Base-by-base conservation (phyloP, 2,329 filamentous ascomycete species). In the Cladosporium sp. region DNA sequence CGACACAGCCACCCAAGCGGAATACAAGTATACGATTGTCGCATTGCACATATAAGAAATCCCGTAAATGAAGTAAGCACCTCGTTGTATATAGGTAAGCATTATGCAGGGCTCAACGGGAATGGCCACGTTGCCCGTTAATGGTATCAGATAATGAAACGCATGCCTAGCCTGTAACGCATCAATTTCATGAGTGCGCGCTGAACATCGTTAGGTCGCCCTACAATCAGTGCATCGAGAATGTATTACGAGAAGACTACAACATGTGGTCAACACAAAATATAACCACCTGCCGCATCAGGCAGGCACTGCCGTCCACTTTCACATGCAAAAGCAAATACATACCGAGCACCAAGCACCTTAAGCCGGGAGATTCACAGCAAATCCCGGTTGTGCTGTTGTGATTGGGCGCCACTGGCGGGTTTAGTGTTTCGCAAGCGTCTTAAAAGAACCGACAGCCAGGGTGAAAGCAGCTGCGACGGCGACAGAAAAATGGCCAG, bases 351-450 rank as follows among this genome's bases (percentile, higher is more conserved):
- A 41, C 36, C 59, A 28, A 51, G 59, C 59, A 62, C 59, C 21
- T 32, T 38, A 32, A 62, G 59, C 32, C 41, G 47, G 2, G 21
- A 55, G 44, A 41, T 55, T 34, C 60, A 28, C 21, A 30, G 34
- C 5, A 44, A 21, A 63, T 44, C 49, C 60, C 34, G 24, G 34
- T 24, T 30, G n/a, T 4, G 21, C 26, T 6, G 51, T 24, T 54
- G 21, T 62, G 61, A 64, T 57, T 64, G 61, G 61, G 51, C 61
- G 51, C 51, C 61, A 55, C 51, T 21, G 51, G 21, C 4, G 14
- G 49, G 15, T 55, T 32, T 64, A 64, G 61, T 49, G 61, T 64
- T 64, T 55, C 28, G 38, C 61, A 64, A 64, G 61, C 61, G 61
- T 57, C 52, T 47, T 55, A 15, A n/a, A 26, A 57, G 61, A 47